phyloP scores from a whole-genome alignment of 164 flowering plant species.

The Kalanchoe fedtschenkoi region DNA sequence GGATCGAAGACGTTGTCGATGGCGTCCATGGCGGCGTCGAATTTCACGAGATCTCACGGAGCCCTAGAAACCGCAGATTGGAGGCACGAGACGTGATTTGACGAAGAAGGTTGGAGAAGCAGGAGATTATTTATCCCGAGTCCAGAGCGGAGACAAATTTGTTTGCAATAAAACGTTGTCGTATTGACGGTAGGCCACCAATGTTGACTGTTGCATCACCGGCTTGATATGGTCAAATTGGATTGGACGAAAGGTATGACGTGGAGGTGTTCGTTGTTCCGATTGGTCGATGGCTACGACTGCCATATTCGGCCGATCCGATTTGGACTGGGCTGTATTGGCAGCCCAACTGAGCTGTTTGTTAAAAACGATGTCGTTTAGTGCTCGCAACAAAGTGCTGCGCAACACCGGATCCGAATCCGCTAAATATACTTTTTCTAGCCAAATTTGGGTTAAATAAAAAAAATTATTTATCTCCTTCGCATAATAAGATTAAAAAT shows the following conservation, averaged over 20 bases:
- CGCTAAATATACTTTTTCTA: too few relatives aligned
- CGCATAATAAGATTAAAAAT: too few relatives aligned
- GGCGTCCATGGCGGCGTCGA: constrained; percentile 29
- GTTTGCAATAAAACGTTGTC: not conserved
- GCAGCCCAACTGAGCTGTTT: too few relatives aligned
- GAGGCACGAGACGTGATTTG: not conserved
- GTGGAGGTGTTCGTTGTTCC: not conserved
- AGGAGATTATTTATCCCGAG: not conserved
- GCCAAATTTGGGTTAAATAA: too few relatives aligned
- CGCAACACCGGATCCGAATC: too few relatives aligned
- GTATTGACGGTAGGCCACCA: not conserved
- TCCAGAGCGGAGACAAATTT: too few relatives aligned
- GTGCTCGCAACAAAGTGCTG: too few relatives aligned
- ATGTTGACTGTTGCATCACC: not conserved
- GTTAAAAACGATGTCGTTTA: too few relatives aligned
- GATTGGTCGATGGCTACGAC: not conserved
- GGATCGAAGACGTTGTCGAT: constrained; percentile 50
- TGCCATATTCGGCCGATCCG: too few relatives aligned
- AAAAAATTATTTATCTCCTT: too few relatives aligned
- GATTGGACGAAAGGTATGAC: not conserved
- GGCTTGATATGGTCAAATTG: not conserved
- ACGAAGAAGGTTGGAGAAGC: not conserved
- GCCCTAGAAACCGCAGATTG: not conserved
- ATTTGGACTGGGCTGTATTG: too few relatives aligned
- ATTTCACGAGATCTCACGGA: not conserved